Base-by-base conservation (phyloP, 2,329 filamentous ascomycete genomes). In the Neonectria hederae region DNA sequence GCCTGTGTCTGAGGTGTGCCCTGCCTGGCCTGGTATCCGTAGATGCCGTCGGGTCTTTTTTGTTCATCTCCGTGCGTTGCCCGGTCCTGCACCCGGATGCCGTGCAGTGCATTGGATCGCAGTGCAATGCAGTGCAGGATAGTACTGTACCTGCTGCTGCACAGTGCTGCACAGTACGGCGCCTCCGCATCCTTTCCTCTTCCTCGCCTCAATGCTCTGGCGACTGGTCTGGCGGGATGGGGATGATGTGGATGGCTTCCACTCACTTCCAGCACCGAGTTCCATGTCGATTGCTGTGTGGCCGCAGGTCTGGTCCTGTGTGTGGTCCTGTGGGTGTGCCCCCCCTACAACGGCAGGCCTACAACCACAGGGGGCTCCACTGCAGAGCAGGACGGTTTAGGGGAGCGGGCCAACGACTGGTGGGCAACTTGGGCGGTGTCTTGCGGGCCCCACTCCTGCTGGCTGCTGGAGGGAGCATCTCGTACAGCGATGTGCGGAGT, bases 281-380 rank as follows among this genome's bases (percentile, higher is more conserved):
- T 57, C 59, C 54, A 59, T 58, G 55, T 43, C 60, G 54, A 54
- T 13, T 43, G 46, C 45, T 52, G 48, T 51, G 55, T 58, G 43
- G 61, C 45, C 55, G 48, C 48, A 40, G 62, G 28, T 28, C 42
- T 42, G 61, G 51, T 54, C 28, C 57, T 46, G 40, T 22, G 38
- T 28, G 48, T 42, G 61, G 51, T 46, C 28, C 57, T 54, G 40
- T 42, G 38, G 45, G 45, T 26, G 45, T 42, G 38, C 8, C 55
- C 52, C 58, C 61, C 61, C 45, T 42, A 58, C 60, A 58, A 54
- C 40, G 46, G n/a, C 55, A 54, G 60, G 61, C 61, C 45, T 42
- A 58, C 60, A 58, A 58, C 40, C 53, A 14, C 55, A 54, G 60
- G 61, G 40, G 21, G 63, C 53, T 49, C 63, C 63, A 62, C 63